Percentiles rank a stretch among this genome's conserved stretches.
phyloP scores from a whole-genome alignment of 768 basidiomycete species.

The Lactarius sanguifluus region DNA sequence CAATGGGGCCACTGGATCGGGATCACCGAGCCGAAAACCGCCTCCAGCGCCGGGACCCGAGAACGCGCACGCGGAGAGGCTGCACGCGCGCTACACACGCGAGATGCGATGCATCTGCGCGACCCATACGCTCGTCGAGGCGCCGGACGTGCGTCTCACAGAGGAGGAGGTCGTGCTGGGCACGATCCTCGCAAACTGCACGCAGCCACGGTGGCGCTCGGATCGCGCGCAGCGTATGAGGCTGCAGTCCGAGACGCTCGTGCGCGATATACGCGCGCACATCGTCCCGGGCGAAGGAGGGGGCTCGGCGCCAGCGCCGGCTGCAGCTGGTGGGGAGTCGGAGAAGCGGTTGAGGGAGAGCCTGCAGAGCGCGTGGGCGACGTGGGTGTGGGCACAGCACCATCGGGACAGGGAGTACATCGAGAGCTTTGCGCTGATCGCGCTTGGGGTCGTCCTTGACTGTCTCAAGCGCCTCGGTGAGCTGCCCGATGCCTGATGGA shows the following conservation, averaged over 20 bases:
- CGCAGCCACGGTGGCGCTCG: conserved; percentile 57
- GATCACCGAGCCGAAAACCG: neutral
- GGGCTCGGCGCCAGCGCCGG: no score
- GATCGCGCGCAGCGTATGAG: conserved; percentile 64
- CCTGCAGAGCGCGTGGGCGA: conserved; percentile 59
- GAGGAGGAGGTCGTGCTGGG: conserved; percentile 78
- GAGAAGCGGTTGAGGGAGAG: conserved; percentile 40
- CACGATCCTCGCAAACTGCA: conserved; percentile 71
- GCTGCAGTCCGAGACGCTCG: conserved; percentile 54
- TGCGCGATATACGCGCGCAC: conserved; percentile 48
- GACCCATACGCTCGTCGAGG: conserved; percentile 62
- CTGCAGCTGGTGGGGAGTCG: neutral
- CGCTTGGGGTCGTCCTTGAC: conserved; percentile 40
- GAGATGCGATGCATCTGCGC: conserved; percentile 69
- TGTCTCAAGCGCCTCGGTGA: conserved; percentile 13
- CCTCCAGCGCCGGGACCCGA: neutral
- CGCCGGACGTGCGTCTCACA: conserved; percentile 51
- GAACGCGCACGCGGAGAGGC: conserved; percentile 2
- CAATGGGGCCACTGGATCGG: neutral
- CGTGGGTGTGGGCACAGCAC: conserved; percentile 57
- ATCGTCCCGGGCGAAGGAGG: conserved; percentile 26
- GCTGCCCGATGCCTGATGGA: neutral
- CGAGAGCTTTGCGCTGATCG: conserved; percentile 69
- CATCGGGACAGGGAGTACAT: conserved; percentile 35
- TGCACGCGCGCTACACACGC: conserved; percentile 56